Conservation (phyloP, 768 basidiomycete species). For the Rubroboletus pulcherrimus region DNA sequence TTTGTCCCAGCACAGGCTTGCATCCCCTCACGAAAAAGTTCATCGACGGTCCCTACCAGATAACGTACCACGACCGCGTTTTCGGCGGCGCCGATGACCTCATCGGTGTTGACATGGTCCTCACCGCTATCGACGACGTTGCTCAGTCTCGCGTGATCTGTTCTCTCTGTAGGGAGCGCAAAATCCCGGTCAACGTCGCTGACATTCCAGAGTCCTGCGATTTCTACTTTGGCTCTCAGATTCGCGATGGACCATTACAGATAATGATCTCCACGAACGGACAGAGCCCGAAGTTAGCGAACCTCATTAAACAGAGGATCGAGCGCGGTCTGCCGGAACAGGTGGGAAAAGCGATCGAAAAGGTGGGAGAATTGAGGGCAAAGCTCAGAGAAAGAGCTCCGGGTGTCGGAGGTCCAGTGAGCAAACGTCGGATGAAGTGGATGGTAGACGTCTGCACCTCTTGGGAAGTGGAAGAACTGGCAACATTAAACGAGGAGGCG, state of each 20-base stretch:
- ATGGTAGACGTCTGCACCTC: constrained; percentile 82
- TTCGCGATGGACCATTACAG: constrained; percentile 87
- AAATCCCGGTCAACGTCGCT: constrained; percentile 91
- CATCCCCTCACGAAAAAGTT: constrained; percentile 53
- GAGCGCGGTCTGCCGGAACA: constrained; percentile 63
- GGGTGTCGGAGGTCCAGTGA: constrained; percentile 74
- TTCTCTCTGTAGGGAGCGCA: constrained; percentile 56
- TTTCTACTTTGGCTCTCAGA: constrained; percentile 96
- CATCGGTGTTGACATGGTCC: constrained; percentile 74
- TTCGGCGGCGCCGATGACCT: constrained; percentile 69
- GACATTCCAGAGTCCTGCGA: constrained; percentile 96
- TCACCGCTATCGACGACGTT: constrained; percentile 89
- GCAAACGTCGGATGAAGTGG: constrained; percentile 86
- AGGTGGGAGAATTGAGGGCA: constrained; percentile 69
- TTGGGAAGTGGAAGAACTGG: constrained; percentile 84
- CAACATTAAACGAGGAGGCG: constrained; percentile 57
- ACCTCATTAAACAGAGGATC: constrained; percentile 69
- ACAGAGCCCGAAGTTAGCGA: constrained; percentile 86
- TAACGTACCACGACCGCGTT: constrained; percentile 68
- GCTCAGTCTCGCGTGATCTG: constrained; percentile 70
- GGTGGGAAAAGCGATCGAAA: constrained; percentile 75
- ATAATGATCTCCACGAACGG: constrained; percentile 97
- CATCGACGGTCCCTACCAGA: constrained; percentile 42
- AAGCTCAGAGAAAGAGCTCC: constrained; percentile 77
- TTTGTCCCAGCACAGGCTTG: constrained; percentile 68